Base-by-base conservation (phyloP, 331 rosid genomes). In the Quercus tomentella region DNA sequence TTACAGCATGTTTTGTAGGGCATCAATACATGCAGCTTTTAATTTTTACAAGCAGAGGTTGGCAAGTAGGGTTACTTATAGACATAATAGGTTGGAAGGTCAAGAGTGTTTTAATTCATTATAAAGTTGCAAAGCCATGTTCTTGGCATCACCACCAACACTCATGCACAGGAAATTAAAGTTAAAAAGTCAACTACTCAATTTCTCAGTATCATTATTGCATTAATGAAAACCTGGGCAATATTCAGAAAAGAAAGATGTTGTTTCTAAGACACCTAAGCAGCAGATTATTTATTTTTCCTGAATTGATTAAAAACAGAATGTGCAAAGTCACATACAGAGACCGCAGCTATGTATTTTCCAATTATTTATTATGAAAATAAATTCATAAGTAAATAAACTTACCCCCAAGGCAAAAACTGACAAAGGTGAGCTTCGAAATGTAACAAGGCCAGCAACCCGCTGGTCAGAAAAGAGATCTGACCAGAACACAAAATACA, bases 381-480 rank as follows among this genome's bases (percentile, higher is more conserved):
- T 49, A 49, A 49, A 49, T 49, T 3, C 16, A 26, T 26, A n/a
- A 70, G 31, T 28, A 30, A 57, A 67, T 2, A 33, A 63, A 14
- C 22, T 73, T 89, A 89, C 92, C 92, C 92, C 92, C 79, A 89
- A 76, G n/a, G 80, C 72, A 75, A 87, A 89, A 22, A 78, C 79
- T 56, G 90, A 86, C 77, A 89, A 26, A 2, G 81, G 82, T 56
- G 92, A 89, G 74, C 87, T 87, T 75, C 84, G 90, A 61, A 86
- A 89, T 65, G 90, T 89, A 76, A 88, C 70, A 67, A 72, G 55
- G 73, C 90, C 89, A 73, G 87, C 78, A 52, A 35, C 83, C 41
- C 28, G 79, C 77, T 86, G 84, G 84, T 89, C 92, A 80, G 92
- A 89, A 79, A 89, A 89, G 71, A 89, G 87, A 84, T 89, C 89